phyloP scores from a whole-genome alignment of 140 eudicot genomes.

The Flaveria floridana region DNA sequence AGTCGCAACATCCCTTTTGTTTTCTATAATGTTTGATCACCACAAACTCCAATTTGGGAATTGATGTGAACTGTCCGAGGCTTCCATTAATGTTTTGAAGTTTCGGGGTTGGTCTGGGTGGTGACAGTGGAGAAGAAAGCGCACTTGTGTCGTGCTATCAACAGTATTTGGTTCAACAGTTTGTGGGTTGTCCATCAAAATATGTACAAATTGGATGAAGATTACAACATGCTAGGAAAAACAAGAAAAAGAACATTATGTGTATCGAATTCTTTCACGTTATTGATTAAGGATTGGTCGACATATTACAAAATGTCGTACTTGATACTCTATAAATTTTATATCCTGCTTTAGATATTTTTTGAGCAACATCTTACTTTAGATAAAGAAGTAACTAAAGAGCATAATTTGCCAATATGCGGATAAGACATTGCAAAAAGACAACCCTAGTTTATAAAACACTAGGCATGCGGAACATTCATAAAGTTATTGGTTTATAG shows the following conservation, averaged over 20 bases:
- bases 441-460: slow-evolving; percentile 22
- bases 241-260: too few relatives aligned
- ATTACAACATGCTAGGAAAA: too few relatives aligned
- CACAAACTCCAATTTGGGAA: slow-evolving; percentile 27
- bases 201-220: too few relatives aligned
- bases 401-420: slow-evolving; percentile 6
- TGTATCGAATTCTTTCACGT: not conserved
- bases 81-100: not conserved
- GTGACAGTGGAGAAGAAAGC: slow-evolving; percentile 11
- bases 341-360: too few relatives aligned
- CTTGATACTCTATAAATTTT: not conserved
- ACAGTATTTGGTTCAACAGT: not conserved
- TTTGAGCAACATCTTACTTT: not conserved
- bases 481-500: slow-evolving; percentile 13
- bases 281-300: slow-evolving; percentile 11
- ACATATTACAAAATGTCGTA: not conserved
- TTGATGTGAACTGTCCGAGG: slow-evolving; percentile 9
- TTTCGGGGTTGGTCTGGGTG: not conserved
- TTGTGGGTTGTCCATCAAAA: too few relatives aligned
- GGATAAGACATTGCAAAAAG: slow-evolving; percentile 25
- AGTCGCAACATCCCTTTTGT: not conserved
- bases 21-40: not conserved
- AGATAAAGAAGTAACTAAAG: not conserved
- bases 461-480: slow-evolving; percentile 25
- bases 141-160: not conserved